Evolutionary conservation across 78 protist species (phyloP), one percentile per base, ranked within the genome.

Genomic region (Monocercomonoides exilis): DNA sequence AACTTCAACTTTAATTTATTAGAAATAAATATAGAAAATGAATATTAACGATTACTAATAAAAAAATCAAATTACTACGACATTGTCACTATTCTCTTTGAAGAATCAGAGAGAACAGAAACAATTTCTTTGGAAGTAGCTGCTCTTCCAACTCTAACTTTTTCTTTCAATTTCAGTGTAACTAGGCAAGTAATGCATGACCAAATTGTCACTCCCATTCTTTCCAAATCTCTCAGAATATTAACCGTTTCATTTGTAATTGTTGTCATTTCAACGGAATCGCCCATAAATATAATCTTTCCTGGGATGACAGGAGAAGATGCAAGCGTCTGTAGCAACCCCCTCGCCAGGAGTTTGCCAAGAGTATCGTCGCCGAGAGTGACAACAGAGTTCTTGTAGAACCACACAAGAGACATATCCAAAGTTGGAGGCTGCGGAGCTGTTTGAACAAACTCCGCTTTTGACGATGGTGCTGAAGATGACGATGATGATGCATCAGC

Each of bases 361-460:
- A 79, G 82, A 33, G n/a, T 6, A 32, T 79, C 82, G 82, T 79
- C 36, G 82, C 82, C 11, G 43, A 33, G 82, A 21, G 82, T 79
- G 11, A 79, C 82, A 4, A 79, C 6, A 21, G 42, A 6, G 11
- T 79, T 79, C 82, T 79, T 79, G 82, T 32, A 79, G 43, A 79
- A 21, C 82, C 82, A 79, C 6, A 79, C 82, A 54, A 54, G 70
- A 54, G 11, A 29, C 70, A 21, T 11, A 54, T 11, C 4, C 6
- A 21, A 32, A 6, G 11, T 5, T 79, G 4, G 82, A 38, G 82
- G 21, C 36, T 33, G 4, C 36, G 82, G 82, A 4, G 11, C 11
- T 54, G 70, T 54, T 11, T 21, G 70, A 54, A n/a, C n/a, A n/a
- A n/a, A n/a, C n/a, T n/a, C n/a, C n/a, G 70, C 11, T 54, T 11